A percentile compares a stretch with the other conserved stretches of the same genome.
Evolutionary conservation across 2,329 filamentous ascomycete species (phyloP).

Genomic region (Fonsecaea pedrosoi): DNA sequence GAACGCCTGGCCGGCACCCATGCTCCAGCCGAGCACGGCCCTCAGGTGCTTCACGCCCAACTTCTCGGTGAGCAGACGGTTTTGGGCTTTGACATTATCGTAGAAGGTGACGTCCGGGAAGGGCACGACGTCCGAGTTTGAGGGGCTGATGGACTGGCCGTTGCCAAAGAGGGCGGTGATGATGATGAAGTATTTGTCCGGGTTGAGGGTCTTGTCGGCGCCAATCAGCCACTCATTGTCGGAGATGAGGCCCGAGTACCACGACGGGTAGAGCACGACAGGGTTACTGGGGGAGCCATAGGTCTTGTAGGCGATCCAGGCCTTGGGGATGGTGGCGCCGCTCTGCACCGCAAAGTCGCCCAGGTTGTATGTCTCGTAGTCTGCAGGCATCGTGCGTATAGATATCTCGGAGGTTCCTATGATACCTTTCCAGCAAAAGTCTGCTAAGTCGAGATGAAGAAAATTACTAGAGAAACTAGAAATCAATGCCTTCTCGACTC

Average conservation of each 20-base stretch:
- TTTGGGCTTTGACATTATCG: constrained; percentile 72
- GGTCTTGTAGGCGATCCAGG: constrained; percentile 78
- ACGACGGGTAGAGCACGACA: constrained; percentile 76
- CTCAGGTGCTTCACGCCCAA: constrained; percentile 66
- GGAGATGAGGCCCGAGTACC: constrained; percentile 72
- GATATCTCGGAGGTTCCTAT: constrained; percentile 21
- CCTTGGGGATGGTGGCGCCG: constrained; percentile 66
- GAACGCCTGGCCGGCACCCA: constrained; percentile 72
- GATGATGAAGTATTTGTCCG: constrained; percentile 71
- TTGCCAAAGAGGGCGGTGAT: constrained; percentile 74
- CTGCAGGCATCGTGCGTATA: constrained; percentile 35
- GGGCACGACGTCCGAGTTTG: constrained; percentile 61
- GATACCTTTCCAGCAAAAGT: too few species aligned
- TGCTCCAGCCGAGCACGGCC: constrained; percentile 72
- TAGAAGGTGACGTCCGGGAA: constrained; percentile 71
- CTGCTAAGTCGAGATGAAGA: too few species aligned
- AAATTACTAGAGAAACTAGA: too few species aligned
- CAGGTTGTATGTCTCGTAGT: constrained; percentile 62
- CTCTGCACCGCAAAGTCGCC: constrained; percentile 72
- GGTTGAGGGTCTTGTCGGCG: constrained; percentile 67
- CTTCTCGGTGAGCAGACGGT: constrained; percentile 69
- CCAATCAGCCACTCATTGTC: constrained; percentile 80
- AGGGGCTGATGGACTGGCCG: constrained; percentile 71
- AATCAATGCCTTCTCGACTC: too few species aligned
- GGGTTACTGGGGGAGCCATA: constrained; percentile 69